phyloP scores from a whole-genome alignment of 1,284 basidiomycete genomes.

The Taiwanofungus camphoratus region DNA sequence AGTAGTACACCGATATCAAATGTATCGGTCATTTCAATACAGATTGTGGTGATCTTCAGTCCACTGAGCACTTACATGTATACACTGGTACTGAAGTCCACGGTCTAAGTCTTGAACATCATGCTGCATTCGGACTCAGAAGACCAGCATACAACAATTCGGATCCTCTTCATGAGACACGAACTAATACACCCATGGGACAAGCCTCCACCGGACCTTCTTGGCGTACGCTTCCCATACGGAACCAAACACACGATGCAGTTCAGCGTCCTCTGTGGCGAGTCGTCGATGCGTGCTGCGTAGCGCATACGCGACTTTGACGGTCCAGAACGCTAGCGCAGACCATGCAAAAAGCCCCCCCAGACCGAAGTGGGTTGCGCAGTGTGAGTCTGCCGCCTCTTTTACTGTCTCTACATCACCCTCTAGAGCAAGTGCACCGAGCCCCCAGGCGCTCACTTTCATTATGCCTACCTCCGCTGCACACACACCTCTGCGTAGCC shows the following conservation, averaged over 20 bases:
- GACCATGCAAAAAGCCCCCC: conserved; percentile 18
- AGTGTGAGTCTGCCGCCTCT: conserved; percentile 30
- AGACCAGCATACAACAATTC: too few species aligned
- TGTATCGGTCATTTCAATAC: too few species aligned
- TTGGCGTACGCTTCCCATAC: conserved; percentile 51
- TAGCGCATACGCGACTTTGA: conserved; percentile 23
- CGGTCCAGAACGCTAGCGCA: conserved; percentile 22
- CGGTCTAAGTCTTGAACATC: too few species aligned
- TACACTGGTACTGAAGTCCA: too few species aligned
- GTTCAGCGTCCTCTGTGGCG: conserved; percentile 44
- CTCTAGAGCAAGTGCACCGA: conserved; percentile 27
- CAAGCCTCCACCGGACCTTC: conserved; percentile 46
- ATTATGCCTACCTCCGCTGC: conserved; percentile 8
- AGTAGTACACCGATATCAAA: too few species aligned
- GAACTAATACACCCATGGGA: conserved; percentile 40
- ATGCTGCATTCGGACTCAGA: too few species aligned
- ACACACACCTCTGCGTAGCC: conserved; percentile 10
- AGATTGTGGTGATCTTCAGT: too few species aligned
- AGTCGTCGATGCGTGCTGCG: conserved; percentile 23
- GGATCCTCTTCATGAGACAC: too few species aligned
- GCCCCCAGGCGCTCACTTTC: neutral
- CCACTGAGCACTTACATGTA: too few species aligned
- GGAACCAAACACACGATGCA: conserved; percentile 42
- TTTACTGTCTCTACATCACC: conserved; percentile 27
- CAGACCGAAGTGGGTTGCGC: neutral